Conservation (phyloP, 139 green algal genomes). For the Chlorokybus atmophyticus region DNA sequence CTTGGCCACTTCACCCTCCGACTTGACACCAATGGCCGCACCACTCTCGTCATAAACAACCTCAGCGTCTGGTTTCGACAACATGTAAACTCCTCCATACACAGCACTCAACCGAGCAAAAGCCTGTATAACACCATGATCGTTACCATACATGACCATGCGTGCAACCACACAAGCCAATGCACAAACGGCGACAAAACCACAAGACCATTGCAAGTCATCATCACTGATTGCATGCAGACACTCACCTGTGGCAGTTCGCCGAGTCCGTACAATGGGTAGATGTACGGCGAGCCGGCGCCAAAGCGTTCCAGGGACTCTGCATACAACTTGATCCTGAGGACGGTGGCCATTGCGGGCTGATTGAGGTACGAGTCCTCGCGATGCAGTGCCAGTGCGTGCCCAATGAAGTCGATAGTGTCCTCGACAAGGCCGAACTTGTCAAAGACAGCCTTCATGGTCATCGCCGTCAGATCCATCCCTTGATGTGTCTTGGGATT, state of each 20-base stretch:
- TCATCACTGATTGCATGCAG: no score
- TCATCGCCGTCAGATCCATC: slow-evolving; percentile 67
- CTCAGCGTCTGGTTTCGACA: slow-evolving; percentile 70
- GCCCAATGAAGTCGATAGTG: slow-evolving; percentile 84
- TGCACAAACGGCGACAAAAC: no score
- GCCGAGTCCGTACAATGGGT: slow-evolving; percentile 92
- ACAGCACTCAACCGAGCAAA: slow-evolving; percentile 92
- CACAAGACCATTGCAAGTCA: no score
- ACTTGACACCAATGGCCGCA: slow-evolving; percentile 62
- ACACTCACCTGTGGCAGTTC: slow-evolving; percentile 73
- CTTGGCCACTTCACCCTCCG: slow-evolving; percentile 65
- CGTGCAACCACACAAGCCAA: no score
- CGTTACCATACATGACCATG: no score
- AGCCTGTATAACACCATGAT: slow-evolving; percentile 61
- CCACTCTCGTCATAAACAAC: slow-evolving; percentile 70
- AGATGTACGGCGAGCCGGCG: slow-evolving; percentile 87
- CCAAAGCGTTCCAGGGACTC: slow-evolving; percentile 87
- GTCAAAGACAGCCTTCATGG: slow-evolving; percentile 62
- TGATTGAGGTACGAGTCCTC: slow-evolving; percentile 50
- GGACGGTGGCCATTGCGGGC: slow-evolving; percentile 65
- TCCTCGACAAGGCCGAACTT: slow-evolving; percentile 66
- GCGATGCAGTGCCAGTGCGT: slow-evolving; percentile 82
- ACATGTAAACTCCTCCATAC: slow-evolving; percentile 98
- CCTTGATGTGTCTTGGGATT: slow-evolving; percentile 72
- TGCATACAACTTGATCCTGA: slow-evolving; percentile 83